Percentiles rank a stretch among this genome's conserved stretches.
Conservation (phyloP, 2,329 filamentous ascomycete genomes). For the Drechslerella dactyloides region DNA sequence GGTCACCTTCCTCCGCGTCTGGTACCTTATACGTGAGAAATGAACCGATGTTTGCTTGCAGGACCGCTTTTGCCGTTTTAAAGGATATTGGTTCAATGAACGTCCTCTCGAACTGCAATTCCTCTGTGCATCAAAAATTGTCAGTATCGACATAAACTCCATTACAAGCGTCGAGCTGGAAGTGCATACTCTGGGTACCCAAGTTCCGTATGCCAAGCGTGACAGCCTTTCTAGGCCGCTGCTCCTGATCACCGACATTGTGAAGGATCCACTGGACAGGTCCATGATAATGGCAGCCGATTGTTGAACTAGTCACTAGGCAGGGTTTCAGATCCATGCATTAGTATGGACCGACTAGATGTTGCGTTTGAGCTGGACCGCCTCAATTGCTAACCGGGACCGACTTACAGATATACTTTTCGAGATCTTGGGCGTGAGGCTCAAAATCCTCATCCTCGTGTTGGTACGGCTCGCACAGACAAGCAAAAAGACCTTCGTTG, state of each 20-base stretch:
- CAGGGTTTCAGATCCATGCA: neutral
- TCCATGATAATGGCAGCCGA: constrained; percentile 44
- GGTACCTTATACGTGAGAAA: constrained; percentile 35
- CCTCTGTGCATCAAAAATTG: constrained; percentile 17
- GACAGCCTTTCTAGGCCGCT: constrained; percentile 12
- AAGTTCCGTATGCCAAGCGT: constrained; percentile 41
- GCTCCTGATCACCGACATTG: constrained; percentile 33
- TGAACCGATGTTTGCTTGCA: constrained; percentile 18
- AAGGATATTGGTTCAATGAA: constrained; percentile 46
- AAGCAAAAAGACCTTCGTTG: constrained; percentile 49
- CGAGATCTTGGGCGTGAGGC: constrained; percentile 38
- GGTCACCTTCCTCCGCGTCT: constrained; percentile 26
- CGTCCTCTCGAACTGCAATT: constrained; percentile 42
- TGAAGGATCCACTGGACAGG: constrained; percentile 45
- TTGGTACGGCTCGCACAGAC: constrained; percentile 41
- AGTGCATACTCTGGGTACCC: constrained; percentile 27
- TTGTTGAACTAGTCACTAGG: constrained; percentile 45
- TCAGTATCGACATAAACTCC: neutral
- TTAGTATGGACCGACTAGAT: neutral
- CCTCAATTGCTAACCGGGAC: neutral
- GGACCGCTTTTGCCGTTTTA: constrained; percentile 37
- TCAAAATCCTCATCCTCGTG: constrained; percentile 49
- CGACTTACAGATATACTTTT: constrained; percentile 30
- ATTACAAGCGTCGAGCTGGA: neutral
- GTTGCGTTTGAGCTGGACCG: neutral